phyloP scores from a whole-genome alignment of 2,329 filamentous ascomycete genomes.

The Pochonia chlamydosporia region DNA sequence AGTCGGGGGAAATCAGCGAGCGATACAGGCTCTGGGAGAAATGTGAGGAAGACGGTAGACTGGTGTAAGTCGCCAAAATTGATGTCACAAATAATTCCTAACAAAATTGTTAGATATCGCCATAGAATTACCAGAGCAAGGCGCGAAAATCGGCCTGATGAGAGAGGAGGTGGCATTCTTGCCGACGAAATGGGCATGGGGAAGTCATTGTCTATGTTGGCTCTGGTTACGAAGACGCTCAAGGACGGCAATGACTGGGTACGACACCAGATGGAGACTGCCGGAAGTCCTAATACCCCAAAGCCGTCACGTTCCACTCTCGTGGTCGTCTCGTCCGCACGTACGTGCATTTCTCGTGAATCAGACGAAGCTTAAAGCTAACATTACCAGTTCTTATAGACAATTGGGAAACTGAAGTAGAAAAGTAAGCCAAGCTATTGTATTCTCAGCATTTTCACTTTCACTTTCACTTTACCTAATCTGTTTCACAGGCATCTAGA shows the following conservation, averaged over 20 bases:
- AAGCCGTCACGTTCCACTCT: conserved; percentile 32
- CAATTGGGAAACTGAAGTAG: conserved; percentile 33
- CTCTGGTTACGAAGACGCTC: conserved; percentile 38
- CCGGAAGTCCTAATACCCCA: conserved; percentile 8
- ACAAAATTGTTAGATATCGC: conserved; percentile 28
- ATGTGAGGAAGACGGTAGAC: too few species aligned
- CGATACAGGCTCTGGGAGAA: conserved; percentile 27
- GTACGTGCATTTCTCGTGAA: conserved; percentile 22
- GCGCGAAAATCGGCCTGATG: conserved; percentile 18
- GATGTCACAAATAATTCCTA: too few species aligned
- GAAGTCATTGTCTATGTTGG: conserved; percentile 48
- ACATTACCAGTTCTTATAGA: conserved; percentile 29
- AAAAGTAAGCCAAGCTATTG: conserved; percentile 21
- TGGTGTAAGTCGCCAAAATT: too few species aligned
- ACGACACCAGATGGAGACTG: conserved; percentile 13
- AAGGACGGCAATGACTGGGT: conserved; percentile 30
- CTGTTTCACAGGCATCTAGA: neutral
- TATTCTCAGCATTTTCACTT: neutral
- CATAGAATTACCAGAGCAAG: conserved; percentile 35
- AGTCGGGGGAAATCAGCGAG: conserved; percentile 25
- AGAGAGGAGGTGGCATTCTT: conserved; percentile 41
- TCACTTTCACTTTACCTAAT: neutral
- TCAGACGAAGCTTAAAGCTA: too few species aligned
- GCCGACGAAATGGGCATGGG: conserved; percentile 59
- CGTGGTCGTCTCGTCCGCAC: conserved; percentile 36